Evolutionary conservation across 345 rosid genomes (phyloP).

Genomic region (Eucalyptus erythrocorys): DNA sequence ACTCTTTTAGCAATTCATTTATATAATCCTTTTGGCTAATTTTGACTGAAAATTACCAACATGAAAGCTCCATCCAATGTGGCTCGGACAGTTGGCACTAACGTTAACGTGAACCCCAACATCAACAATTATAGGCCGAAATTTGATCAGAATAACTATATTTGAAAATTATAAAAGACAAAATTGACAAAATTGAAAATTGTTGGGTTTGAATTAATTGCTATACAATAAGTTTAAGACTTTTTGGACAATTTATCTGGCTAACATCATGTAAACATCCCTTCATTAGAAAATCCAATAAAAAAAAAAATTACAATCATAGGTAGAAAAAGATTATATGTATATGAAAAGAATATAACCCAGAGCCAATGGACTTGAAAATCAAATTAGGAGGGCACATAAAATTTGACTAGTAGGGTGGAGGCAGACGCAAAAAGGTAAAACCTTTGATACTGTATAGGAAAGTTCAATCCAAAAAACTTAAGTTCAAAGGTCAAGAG

Average conservation of each 20-base stretch:
- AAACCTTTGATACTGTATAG: too few species aligned
- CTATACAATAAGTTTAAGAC: not conserved
- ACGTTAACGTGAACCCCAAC: too few species aligned
- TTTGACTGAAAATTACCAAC: not conserved
- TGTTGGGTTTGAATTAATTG: not conserved
- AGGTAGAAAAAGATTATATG: not conserved
- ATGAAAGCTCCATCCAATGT: not conserved
- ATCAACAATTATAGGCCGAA: too few species aligned
- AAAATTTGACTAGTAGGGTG: too few species aligned
- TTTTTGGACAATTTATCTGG: not conserved
- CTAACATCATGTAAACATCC: not conserved
- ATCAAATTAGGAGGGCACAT: not conserved
- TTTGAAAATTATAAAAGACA: not conserved
- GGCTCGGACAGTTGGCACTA: accelerated
- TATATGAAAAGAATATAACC: not conserved
- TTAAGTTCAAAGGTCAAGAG: not conserved
- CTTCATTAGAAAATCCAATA: not conserved
- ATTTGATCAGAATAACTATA: accelerated
- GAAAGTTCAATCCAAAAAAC: not conserved
- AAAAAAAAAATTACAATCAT: not conserved
- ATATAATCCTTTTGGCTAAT: not conserved
- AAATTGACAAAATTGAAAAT: not conserved
- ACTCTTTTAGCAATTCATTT: accelerated
- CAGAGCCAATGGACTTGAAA: not conserved
- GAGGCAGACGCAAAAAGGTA: not conserved